Percentiles rank a stretch among this genome's conserved stretches.
Conservation (phyloP, 164 flowering plant genomes). For the Annona squamosa region DNA sequence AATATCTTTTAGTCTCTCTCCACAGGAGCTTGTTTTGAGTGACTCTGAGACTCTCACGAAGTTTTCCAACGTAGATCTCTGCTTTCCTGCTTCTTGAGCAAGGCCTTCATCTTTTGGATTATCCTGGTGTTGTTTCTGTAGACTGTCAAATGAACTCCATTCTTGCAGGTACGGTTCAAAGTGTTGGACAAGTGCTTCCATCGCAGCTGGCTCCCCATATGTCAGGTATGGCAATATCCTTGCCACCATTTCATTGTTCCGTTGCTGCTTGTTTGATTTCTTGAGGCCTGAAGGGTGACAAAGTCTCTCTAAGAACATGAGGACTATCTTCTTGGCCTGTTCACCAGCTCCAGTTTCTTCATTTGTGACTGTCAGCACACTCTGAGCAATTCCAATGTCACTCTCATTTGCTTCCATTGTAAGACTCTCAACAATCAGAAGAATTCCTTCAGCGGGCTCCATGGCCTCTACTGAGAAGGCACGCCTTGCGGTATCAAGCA, state of each 20-base stretch:
- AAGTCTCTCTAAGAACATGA: conserved; percentile 88
- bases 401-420: conserved; percentile 95
- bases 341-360: conserved; percentile 83
- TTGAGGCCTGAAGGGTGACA: conserved; percentile 74
- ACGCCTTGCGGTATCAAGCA: conserved; percentile 94
- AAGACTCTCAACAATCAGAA: conserved; percentile 87
- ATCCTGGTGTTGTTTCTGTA: conserved; percentile 64
- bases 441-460: conserved; percentile 99
- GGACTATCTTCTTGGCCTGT: conserved; percentile 94
- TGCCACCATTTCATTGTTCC: conserved; percentile 99
- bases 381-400: conserved; percentile 68
- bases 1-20: conserved; percentile 90
- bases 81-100: conserved; percentile 62
- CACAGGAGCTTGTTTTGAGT: conserved; percentile 92
- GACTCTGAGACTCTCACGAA: conserved; percentile 98
- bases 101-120: conserved; percentile 68
- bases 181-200: conserved; percentile 94
- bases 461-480: conserved; percentile 98
- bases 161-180: conserved; percentile 77
- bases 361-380: conserved; percentile 64
- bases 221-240: conserved; percentile 96
- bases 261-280: conserved; percentile 92
- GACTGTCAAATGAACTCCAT: conserved; percentile 74
- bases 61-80: conserved; percentile 79
- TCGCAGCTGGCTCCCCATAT: conserved; percentile 94